phyloP scores from a whole-genome alignment of 2,329 filamentous ascomycete genomes.

The Penicillium sp. region DNA sequence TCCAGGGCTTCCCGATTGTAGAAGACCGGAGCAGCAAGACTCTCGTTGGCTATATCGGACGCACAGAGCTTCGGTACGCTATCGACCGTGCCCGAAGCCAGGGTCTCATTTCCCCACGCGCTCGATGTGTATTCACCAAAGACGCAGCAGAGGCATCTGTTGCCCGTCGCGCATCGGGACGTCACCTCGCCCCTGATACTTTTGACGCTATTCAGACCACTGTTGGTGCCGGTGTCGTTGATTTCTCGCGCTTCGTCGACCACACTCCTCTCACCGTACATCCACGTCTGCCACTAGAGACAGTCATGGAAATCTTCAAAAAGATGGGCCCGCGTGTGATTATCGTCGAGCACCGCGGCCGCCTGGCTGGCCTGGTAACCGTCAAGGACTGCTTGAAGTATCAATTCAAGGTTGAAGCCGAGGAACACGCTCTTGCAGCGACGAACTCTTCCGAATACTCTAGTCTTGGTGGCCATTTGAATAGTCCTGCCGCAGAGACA shows the following conservation, averaged over 20 bases:
- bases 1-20: conserved; percentile 90
- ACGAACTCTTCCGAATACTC: conserved; percentile 26
- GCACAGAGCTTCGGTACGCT: conserved; percentile 87
- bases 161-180: conserved; percentile 29
- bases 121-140: conserved; percentile 71
- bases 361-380: conserved; percentile 81
- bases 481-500: conserved; percentile 20
- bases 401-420: conserved; percentile 92
- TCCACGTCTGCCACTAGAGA: conserved; percentile 87
- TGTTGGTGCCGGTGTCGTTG: conserved; percentile 60
- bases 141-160: conserved; percentile 46
- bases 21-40: conserved; percentile 69
- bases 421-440: conserved; percentile 61
- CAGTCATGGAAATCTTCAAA: conserved; percentile 97
- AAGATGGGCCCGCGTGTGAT: conserved; percentile 96
- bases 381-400: conserved; percentile 97
- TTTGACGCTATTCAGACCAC: conserved; percentile 62
- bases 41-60: conserved; percentile 86
- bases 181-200: conserved; percentile 46
- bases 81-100: conserved; percentile 76
- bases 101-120: conserved; percentile 62
- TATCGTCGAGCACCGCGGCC: conserved; percentile 84
- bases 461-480: conserved; percentile 22
- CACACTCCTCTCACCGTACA: conserved; percentile 87
- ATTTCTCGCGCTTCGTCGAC: conserved; percentile 87